A percentile compares a stretch with the other conserved stretches of the same genome.
phyloP scores from a whole-genome alignment of 2,329 filamentous ascomycete species.

The Botrytis sinoallii region DNA sequence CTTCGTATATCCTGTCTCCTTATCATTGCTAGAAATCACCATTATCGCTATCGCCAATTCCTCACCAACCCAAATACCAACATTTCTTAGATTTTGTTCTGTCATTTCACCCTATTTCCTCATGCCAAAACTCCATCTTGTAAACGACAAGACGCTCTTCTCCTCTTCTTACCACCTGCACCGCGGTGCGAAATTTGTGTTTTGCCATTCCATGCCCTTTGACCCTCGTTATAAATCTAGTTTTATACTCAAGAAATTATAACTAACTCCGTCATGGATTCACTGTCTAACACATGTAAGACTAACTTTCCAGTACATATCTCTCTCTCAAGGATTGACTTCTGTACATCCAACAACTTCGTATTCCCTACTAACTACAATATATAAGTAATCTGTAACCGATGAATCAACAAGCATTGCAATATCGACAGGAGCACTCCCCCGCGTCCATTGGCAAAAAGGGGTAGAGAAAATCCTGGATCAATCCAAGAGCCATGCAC shows the following conservation, averaged over 20 bases:
- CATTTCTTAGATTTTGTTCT: fast-evolving
- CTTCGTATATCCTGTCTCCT: too few relatives aligned
- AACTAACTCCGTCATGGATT: background rate
- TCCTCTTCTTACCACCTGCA: background rate
- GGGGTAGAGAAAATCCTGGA: too few relatives aligned
- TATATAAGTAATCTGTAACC: background rate
- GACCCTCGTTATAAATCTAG: fast-evolving
- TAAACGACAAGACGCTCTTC: background rate
- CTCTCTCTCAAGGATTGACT: too few relatives aligned
- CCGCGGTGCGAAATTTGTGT: fast-evolving
- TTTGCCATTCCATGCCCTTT: too few relatives aligned
- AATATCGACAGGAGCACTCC: too few relatives aligned
- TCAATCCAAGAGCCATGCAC: too few relatives aligned
- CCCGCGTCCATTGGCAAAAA: too few relatives aligned
- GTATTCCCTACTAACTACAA: fast-evolving
- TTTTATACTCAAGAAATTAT: too few relatives aligned
- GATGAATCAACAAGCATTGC: too few relatives aligned
- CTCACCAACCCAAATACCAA: fast-evolving
- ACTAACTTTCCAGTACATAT: too few relatives aligned
- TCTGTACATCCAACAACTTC: fast-evolving
- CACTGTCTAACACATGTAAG: background rate
- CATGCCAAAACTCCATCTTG: too few relatives aligned
- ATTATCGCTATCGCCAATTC: background rate
- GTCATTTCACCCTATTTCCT: too few relatives aligned
- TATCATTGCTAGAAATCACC: background rate